Evolutionary conservation across 2,329 filamentous ascomycete species (phyloP), one percentile per base, ranked within the genome.

Genomic region (Golovinomyces cichoracearum): DNA sequence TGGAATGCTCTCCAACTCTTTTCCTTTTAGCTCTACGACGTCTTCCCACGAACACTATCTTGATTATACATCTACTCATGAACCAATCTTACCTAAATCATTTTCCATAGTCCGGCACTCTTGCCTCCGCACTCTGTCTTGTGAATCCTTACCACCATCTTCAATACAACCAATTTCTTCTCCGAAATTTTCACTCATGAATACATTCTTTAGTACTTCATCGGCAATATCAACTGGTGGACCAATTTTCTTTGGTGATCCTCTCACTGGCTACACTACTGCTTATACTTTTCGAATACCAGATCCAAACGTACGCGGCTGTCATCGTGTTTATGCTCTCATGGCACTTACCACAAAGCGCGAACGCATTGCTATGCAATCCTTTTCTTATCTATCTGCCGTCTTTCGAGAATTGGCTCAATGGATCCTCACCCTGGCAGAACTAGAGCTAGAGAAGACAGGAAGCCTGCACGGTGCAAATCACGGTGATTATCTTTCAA

Each of bases 201-300:
- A 62, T 3, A 62, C 59, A 48, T 56, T 60, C 21, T 62, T 59
- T 9, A 54, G 62, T 6, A 62, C 64, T 19, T 62, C 65, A 2
- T 65, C 71, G 49, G 10, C 10, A 2, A 12, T 9, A 21, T 66
- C 74, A 15, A 74, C 73, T 2, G 76, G 75, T 2, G 76, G 76
- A 0, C 74, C 76, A 26, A 77, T 80, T 48, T 78, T 80, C 60
- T 80, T 80, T 51, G 76, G 76, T 26, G 76, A 80, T 56, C 68
- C 73, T 1, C 60, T 71, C 0, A 71, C 75, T 1, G 76, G 76
- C 26, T 80, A 78, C 61, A 80, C 76, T 0, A 80, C 76, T 0
- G 76, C 76, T 13, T 80, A 78, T 60, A 76, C 80, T 53, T 80
- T 80, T 57, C 75, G 76, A 23, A 76, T 80, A 38, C 72, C 76